Conservation (phyloP, 495 filamentous ascomycete species). For the Penicillium lagena region DNA sequence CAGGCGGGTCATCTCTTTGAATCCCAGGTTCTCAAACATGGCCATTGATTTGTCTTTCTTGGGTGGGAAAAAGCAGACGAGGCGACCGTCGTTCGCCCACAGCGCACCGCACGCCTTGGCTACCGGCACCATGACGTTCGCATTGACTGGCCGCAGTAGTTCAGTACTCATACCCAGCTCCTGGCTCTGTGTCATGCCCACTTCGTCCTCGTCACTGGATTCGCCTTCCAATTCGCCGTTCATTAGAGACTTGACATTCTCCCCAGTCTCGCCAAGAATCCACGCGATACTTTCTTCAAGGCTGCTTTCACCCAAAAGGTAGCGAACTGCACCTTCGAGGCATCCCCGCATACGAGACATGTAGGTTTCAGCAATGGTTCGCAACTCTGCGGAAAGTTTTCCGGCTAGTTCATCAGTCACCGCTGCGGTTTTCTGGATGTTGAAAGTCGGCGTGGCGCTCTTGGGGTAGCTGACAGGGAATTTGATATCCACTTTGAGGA, state of each 20-base stretch:
- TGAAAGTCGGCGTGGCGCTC: constrained; percentile 55
- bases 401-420: constrained; percentile 63
- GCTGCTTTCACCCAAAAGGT: constrained; percentile 76
- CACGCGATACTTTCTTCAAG: constrained; percentile 68
- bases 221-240: constrained; percentile 58
- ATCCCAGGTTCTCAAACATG: constrained; percentile 54
- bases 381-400: constrained; percentile 59
- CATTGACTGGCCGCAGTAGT: constrained; percentile 50
- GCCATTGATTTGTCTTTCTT: constrained; percentile 67
- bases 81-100: constrained; percentile 70
- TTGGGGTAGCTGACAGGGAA: constrained; percentile 77
- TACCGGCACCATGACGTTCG: constrained; percentile 70
- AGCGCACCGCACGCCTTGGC: constrained; percentile 68
- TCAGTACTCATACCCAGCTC: constrained; percentile 51
- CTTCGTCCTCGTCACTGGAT: constrained; percentile 85
- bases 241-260: constrained; percentile 42
- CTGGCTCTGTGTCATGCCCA: constrained; percentile 46
- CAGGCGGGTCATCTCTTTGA: constrained; percentile 52
- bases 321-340: constrained; percentile 74
- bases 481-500: constrained; percentile 70
- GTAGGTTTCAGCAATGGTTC: constrained; percentile 63
- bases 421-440: constrained; percentile 70
- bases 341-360: constrained; percentile 66
- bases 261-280: constrained; percentile 45
- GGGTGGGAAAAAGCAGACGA: constrained; percentile 83